phyloP scores from a whole-genome alignment of 306 rosid species.

The Mucuna pruriens region DNA sequence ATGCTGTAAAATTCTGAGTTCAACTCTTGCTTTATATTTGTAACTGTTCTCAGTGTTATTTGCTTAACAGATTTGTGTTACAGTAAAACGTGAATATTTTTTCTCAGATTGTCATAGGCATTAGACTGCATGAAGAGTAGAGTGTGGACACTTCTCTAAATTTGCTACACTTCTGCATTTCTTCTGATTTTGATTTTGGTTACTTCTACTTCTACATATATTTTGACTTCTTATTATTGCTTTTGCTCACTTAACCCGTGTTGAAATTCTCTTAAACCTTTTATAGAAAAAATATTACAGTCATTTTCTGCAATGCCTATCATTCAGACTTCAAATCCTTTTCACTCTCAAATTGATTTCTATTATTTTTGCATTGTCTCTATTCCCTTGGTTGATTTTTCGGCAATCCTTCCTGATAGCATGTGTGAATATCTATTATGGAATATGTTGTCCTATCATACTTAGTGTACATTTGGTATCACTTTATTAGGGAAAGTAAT shows the following conservation, averaged over 20 bases:
- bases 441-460: not conserved
- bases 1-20: not conserved
- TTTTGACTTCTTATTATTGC: not conserved
- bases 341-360: not conserved
- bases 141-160: slow-evolving; percentile 5
- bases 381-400: slow-evolving; percentile 18
- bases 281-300: not conserved
- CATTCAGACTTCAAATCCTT: not conserved
- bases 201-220: not conserved
- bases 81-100: not conserved
- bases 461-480: not conserved
- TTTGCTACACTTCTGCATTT: not conserved
- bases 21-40: slow-evolving; percentile 10
- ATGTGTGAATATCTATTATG: not conserved
- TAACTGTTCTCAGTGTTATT: not conserved
- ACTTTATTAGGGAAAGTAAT: not conserved
- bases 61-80: not conserved
- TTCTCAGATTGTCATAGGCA: slow-evolving; percentile 17
- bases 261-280: not conserved
- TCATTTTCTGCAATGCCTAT: not conserved
- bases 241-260: not conserved
- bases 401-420: not conserved
- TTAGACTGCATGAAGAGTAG: slow-evolving; percentile 8
- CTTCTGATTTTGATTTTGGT: slow-evolving; percentile 12
- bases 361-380: not conserved